Conservation (phyloP, 2,329 filamentous ascomycete genomes). For the Eutypella sp. region DNA sequence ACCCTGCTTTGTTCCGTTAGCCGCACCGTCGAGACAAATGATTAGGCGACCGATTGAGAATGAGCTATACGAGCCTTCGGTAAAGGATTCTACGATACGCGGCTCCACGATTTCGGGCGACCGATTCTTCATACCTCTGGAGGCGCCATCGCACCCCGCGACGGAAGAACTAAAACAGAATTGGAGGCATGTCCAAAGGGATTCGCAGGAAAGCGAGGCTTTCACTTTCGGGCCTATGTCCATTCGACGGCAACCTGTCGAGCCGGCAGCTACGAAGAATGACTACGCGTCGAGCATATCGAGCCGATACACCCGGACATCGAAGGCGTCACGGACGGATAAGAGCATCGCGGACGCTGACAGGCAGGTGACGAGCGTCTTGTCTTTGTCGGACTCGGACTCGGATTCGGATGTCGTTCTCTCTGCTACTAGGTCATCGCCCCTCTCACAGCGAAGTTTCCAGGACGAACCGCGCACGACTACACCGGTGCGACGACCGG, state of each 20-base stretch:
- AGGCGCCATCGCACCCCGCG: slow-evolving; percentile 16
- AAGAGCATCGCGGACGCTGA: slow-evolving; percentile 46
- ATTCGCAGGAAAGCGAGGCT: slow-evolving; percentile 21
- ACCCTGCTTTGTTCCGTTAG: no score
- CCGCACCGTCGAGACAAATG: no score
- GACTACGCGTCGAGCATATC: slow-evolving; percentile 49
- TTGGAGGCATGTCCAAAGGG: slow-evolving; percentile 20
- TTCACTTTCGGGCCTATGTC: slow-evolving; percentile 23
- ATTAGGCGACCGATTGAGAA: no score
- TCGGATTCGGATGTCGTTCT: slow-evolving; percentile 45
- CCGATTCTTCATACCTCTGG: slow-evolving; percentile 17
- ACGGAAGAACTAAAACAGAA: slow-evolving; percentile 9
- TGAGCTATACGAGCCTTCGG: no score
- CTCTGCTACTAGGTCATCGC: slow-evolving; percentile 28
- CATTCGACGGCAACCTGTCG: slow-evolving; percentile 15
- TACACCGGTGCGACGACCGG: slow-evolving; percentile 10
- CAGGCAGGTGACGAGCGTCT: slow-evolving; percentile 48
- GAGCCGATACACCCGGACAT: slow-evolving; percentile 50
- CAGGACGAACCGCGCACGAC: slow-evolving; percentile 16
- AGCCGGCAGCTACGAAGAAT: slow-evolving; percentile 24
- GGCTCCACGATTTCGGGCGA: slow-evolving; percentile 9
- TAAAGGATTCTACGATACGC: no score
- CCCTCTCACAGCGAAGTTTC: slow-evolving; percentile 25
- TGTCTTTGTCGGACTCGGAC: slow-evolving; percentile 51
- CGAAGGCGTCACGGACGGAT: slow-evolving; percentile 46